A percentile compares a stretch with the other conserved stretches of the same genome.
phyloP scores from a whole-genome alignment of 768 basidiomycete genomes.

The Tricholoma furcatifolium region DNA sequence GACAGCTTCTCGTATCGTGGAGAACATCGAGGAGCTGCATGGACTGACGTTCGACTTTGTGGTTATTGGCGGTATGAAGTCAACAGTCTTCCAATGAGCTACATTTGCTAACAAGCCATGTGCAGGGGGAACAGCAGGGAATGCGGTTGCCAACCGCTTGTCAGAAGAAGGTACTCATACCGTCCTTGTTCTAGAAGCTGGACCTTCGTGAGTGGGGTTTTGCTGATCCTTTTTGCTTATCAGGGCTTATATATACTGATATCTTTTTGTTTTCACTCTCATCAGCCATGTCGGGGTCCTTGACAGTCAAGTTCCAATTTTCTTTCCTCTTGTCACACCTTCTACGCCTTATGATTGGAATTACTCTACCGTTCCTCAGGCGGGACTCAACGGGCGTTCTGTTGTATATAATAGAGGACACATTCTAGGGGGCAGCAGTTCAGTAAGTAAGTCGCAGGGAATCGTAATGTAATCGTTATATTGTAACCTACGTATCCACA shows the following conservation, averaged over 20 bases:
- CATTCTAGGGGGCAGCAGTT: conserved; percentile 24
- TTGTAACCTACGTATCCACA: not conserved
- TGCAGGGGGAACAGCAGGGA: conserved; percentile 19
- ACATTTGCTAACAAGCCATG: not conserved
- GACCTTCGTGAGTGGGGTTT: conserved; percentile 8
- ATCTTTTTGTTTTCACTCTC: not conserved
- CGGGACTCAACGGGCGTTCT: conserved; percentile 15
- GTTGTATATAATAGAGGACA: conserved; percentile 23
- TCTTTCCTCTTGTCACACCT: conserved; percentile 5
- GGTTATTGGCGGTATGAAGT: conserved; percentile 9
- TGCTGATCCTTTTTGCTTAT: not conserved
- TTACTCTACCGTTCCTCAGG: conserved; percentile 24
- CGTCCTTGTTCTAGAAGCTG: conserved; percentile 15
- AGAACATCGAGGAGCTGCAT: conserved; percentile 1
- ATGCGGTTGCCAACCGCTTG: conserved; percentile 17
- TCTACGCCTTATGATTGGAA: conserved; percentile 24
- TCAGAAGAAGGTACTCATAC: conserved; percentile 8
- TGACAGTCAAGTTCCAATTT: conserved; percentile 11
- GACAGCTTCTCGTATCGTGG: not conserved
- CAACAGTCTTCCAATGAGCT: not conserved
- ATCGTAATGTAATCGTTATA: too few species aligned
- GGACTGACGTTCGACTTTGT: conserved; percentile 11
- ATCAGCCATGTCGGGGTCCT: conserved; percentile 11
- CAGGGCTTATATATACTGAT: not conserved
- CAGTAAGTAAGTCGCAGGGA: too few species aligned